phyloP scores from a whole-genome alignment of 2,329 filamentous ascomycete genomes.

The Colletotrichum magnum region DNA sequence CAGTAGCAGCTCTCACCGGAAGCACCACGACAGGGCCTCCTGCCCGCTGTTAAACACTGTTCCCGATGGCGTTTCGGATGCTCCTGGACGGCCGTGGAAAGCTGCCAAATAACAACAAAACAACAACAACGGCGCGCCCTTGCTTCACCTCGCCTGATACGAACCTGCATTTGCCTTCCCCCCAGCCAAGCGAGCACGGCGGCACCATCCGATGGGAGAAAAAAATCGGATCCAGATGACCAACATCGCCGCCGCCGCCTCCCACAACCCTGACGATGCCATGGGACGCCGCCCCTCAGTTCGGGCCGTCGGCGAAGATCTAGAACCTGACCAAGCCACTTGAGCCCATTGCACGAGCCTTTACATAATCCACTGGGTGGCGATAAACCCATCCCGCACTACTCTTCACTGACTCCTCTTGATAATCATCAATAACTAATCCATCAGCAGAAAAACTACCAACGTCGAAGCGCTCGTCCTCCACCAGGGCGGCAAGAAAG shows the following conservation, averaged over 20 bases:
- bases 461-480: no score
- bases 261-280: constrained; percentile 7
- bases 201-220: no score
- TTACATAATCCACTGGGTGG: constrained; percentile 30
- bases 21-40: constrained; percentile 11
- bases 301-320: constrained; percentile 30
- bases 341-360: constrained; percentile 6
- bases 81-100: constrained; percentile 16
- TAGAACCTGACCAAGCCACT: constrained; percentile 36
- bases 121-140: not conserved
- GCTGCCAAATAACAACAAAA: constrained; percentile 6
- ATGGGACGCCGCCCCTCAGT: constrained; percentile 36
- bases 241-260: no score
- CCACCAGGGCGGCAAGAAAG: no score
- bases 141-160: constrained; percentile 14
- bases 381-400: not conserved
- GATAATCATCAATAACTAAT: constrained; percentile 31
- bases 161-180: no score
- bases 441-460: no score
- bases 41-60: constrained; percentile 24
- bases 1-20: not conserved
- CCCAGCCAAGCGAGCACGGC: no score
- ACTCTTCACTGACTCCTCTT: not conserved
- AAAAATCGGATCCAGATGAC: no score
- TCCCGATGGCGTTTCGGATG: constrained; percentile 37